These are phyloP conservation scores for Elsinoe arachidis DNA, from an alignment of 2,329 filamentous ascomycete genomes.

Conservation along the genomic window DNA sequence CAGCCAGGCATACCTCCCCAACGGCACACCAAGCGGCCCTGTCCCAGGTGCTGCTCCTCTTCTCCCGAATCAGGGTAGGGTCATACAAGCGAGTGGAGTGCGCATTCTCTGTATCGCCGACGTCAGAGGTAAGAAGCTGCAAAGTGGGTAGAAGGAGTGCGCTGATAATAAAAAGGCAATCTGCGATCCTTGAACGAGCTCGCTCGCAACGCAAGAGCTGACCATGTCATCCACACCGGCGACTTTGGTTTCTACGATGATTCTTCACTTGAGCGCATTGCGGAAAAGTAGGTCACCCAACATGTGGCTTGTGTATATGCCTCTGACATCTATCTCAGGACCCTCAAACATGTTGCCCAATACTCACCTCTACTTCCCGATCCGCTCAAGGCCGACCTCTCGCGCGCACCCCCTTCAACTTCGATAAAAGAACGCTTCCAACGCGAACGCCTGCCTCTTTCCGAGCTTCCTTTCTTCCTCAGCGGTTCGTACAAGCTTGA, in stretches of 20 bases:
- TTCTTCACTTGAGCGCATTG: slow-evolving; percentile 89
- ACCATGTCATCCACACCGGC: slow-evolving; percentile 97
- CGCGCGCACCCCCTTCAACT: slow-evolving; percentile 56
- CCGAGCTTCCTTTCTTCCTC: slow-evolving; percentile 82
- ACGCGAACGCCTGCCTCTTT: slow-evolving; percentile 76
- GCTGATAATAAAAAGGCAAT: slow-evolving; percentile 57
- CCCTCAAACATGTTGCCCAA: slow-evolving; percentile 94
- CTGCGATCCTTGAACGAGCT: slow-evolving; percentile 92
- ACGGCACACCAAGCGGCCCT: slow-evolving; percentile 34
- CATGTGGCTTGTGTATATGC: not conserved
- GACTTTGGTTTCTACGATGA: slow-evolving; percentile 99
- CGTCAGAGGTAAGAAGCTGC: slow-evolving; percentile 37
- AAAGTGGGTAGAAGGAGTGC: slow-evolving; percentile 8
- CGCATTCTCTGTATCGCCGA: slow-evolving; percentile 45
- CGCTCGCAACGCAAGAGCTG: slow-evolving; percentile 85
- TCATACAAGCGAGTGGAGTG: slow-evolving; percentile 41
- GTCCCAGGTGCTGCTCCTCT: slow-evolving; percentile 39
- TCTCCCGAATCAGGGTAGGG: slow-evolving; percentile 45
- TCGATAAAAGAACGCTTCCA: slow-evolving; percentile 76
- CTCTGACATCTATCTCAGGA: slow-evolving; percentile 46
- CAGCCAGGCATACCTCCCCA: slow-evolving; percentile 40
- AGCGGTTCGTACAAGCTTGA: slow-evolving; percentile 84
- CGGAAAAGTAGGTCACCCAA: slow-evolving; percentile 71
- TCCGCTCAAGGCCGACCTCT: slow-evolving; percentile 57
- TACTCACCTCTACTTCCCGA: slow-evolving; percentile 93